Evolutionary conservation across 352 stramenopile species (phyloP).

Genomic region (Saprolegnia parasitica): DNA sequence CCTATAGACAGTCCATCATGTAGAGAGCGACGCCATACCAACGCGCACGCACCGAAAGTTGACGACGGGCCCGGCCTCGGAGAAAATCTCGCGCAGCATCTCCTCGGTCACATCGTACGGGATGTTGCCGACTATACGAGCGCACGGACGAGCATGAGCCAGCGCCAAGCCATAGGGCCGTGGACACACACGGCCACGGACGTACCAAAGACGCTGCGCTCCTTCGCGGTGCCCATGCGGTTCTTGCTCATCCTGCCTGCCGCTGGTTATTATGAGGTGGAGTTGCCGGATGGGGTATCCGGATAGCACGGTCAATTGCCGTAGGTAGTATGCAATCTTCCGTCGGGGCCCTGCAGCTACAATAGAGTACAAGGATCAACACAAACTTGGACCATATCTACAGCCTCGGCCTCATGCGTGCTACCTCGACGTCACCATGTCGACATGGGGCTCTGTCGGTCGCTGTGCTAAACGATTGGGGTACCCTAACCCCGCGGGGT

Average conservation of each 20-base stretch:
- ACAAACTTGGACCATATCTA: no score
- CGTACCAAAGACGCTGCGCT: conserved; percentile 83
- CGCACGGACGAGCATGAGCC: conserved; percentile 2
- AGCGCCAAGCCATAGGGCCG: conserved; percentile 14
- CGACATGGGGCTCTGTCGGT: no score
- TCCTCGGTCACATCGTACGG: conserved; percentile 86
- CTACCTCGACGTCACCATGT: no score
- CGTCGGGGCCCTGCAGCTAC: no score
- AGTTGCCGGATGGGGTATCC: not conserved
- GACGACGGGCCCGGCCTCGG: conserved; percentile 69
- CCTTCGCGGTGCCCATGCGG: conserved; percentile 63
- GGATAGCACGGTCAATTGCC: not conserved
- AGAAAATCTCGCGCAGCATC: conserved; percentile 85
- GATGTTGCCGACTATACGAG: conserved; percentile 72
- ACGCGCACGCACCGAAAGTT: conserved; percentile 63
- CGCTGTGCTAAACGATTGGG: no score
- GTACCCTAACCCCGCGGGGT: no score
- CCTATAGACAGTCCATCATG: conserved; percentile 32
- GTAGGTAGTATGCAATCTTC: not conserved
- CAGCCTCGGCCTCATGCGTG: no score
- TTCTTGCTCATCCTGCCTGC: conserved; percentile 39
- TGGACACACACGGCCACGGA: conserved; percentile 6
- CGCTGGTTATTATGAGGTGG: not conserved
- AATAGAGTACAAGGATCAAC: no score
- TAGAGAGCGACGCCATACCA: not conserved